phyloP scores from a whole-genome alignment of 495 filamentous ascomycete genomes.

The Echria macrotheca region DNA sequence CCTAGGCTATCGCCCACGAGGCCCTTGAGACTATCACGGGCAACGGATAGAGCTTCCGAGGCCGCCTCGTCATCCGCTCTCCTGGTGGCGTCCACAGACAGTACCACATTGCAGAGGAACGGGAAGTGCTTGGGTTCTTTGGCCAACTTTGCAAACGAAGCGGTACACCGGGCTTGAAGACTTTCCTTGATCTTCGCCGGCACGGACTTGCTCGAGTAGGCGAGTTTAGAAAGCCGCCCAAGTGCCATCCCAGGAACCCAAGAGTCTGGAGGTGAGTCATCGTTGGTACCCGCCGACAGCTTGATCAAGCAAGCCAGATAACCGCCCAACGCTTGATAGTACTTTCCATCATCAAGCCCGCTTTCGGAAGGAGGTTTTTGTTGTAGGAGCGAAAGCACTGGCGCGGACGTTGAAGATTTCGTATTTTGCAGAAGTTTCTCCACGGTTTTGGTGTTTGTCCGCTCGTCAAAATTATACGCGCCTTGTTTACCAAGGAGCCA shows the following conservation, averaged over 20 bases:
- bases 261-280: too few relatives aligned
- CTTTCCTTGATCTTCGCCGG: slow-evolving; percentile 60
- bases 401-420: slow-evolving; percentile 45
- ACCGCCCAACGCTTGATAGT: slow-evolving; percentile 48
- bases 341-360: slow-evolving; percentile 32
- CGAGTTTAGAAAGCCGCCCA: too few relatives aligned
- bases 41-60: slow-evolving; percentile 51
- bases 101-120: slow-evolving; percentile 44
- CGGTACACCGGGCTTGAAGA: slow-evolving; percentile 60
- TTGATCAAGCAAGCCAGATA: slow-evolving; percentile 45
- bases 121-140: slow-evolving; percentile 52
- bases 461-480: slow-evolving; percentile 73
- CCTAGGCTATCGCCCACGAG: slow-evolving; percentile 56
- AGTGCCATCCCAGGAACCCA: too few relatives aligned
- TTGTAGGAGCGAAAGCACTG: slow-evolving; percentile 39
- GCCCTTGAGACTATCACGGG: slow-evolving; percentile 61
- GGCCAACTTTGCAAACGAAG: slow-evolving; percentile 62
- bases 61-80: slow-evolving; percentile 56
- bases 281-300: too few relatives aligned
- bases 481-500: slow-evolving; percentile 64
- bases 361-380: slow-evolving; percentile 25
- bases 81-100: slow-evolving; percentile 44
- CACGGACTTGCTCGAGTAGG: slow-evolving; percentile 46
- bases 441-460: slow-evolving; percentile 84
- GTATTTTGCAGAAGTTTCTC: slow-evolving; percentile 65